These are phyloP conservation scores for Cenchrus purpureus DNA, from an alignment of 176 grass and related monocot species.

Conservation along the genomic window DNA sequence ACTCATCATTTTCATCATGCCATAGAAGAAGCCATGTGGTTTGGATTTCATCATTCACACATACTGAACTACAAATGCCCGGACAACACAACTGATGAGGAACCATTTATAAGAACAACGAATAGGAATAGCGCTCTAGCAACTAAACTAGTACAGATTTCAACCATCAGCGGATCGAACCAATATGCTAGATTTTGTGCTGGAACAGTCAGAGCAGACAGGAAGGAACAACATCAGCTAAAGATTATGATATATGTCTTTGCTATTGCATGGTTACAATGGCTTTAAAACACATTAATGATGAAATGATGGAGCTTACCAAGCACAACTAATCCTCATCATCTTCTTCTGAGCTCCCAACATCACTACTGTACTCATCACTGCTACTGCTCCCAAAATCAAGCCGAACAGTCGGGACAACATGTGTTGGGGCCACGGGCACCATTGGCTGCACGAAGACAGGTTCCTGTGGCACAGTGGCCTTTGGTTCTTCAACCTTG, in stretches of 20 bases:
- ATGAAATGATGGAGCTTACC: conserved; percentile 43
- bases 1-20: neutral
- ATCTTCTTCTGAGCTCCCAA: conserved; percentile 89
- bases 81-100: neutral
- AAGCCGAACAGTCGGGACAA: conserved; percentile 63
- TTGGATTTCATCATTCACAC: neutral
- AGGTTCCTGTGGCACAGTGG: conserved; percentile 32
- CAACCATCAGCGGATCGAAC: neutral
- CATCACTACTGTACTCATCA: conserved; percentile 89
- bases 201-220: neutral
- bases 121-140: too few relatives aligned
- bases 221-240: neutral
- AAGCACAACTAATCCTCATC: conserved; percentile 74
- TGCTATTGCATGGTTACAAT: neutral
- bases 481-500: conserved; percentile 61
- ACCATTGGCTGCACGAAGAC: conserved; percentile 26
- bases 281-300: conserved; percentile 29
- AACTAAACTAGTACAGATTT: conserved; percentile 13
- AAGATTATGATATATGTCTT: neutral
- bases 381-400: conserved; percentile 83
- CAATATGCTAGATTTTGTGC: conserved; percentile 9
- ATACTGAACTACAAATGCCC: conserved; percentile 3
- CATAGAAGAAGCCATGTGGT: conserved; percentile 8
- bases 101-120: neutral
- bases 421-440: conserved; percentile 48